phyloP scores from a whole-genome alignment of 2,329 filamentous ascomycete species.

The Xenosphaeropsis pyriputrescens region DNA sequence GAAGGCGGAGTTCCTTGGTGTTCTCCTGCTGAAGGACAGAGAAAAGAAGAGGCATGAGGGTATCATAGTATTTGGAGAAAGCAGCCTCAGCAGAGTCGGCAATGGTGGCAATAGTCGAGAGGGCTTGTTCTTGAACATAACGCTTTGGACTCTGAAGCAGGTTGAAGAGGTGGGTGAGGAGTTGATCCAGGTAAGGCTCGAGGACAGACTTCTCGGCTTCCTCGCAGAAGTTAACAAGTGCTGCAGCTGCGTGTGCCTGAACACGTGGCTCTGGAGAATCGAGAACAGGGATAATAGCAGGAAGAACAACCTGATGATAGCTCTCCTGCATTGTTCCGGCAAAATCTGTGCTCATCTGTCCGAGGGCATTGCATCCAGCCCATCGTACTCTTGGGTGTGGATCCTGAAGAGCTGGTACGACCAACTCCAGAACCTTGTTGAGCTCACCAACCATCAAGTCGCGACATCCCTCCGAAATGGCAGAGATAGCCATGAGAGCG shows the following conservation, averaged over 20 bases:
- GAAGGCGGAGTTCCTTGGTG: slow-evolving; percentile 80
- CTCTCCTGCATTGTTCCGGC: slow-evolving; percentile 96
- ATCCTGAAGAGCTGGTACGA: slow-evolving; percentile 83
- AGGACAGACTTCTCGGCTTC: slow-evolving; percentile 87
- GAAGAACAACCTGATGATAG: slow-evolving; percentile 77
- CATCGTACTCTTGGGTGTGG: slow-evolving; percentile 88
- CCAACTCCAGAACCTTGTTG: slow-evolving; percentile 83
- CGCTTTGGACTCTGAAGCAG: slow-evolving; percentile 84
- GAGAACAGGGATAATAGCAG: slow-evolving; percentile 83
- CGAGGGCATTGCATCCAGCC: slow-evolving; percentile 96
- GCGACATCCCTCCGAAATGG: slow-evolving; percentile 92
- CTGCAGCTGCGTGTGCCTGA: slow-evolving; percentile 94
- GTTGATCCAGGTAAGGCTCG: slow-evolving; percentile 82
- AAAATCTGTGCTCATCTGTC: slow-evolving; percentile 99
- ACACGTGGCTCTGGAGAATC: slow-evolving; percentile 84
- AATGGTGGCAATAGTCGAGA: slow-evolving; percentile 96
- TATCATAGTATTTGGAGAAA: slow-evolving; percentile 91
- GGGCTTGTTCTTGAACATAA: slow-evolving; percentile 92
- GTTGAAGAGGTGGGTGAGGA: slow-evolving; percentile 73
- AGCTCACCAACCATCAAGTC: slow-evolving; percentile 93
- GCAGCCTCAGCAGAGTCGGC: slow-evolving; percentile 95
- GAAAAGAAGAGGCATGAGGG: slow-evolving; percentile 87
- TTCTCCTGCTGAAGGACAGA: slow-evolving; percentile 80
- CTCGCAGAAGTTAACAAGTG: slow-evolving; percentile 96
- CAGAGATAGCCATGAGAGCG: slow-evolving; percentile 95